These are phyloP conservation scores for Fusarium torreyae DNA, from an alignment of 2,329 filamentous ascomycete species.

Conservation along the genomic window DNA sequence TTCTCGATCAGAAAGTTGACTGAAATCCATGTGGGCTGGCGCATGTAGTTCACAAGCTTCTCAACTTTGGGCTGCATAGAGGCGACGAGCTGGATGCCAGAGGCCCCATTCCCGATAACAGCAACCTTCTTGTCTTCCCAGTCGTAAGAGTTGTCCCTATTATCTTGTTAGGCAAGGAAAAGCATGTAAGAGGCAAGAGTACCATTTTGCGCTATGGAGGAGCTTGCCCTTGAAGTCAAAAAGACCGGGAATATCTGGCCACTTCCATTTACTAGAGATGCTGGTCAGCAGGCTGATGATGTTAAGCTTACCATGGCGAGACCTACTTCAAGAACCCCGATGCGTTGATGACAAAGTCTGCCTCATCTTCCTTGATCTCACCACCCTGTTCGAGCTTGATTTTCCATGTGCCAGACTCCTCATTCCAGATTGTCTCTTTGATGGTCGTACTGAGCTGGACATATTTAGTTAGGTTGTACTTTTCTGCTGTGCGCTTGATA, in stretches of 20 bases:
- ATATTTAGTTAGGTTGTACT: constrained; percentile 12
- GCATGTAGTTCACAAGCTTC: constrained; percentile 12
- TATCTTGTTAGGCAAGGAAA: background rate
- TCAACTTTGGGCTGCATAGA: constrained; percentile 11
- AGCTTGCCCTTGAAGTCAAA: constrained; percentile 20
- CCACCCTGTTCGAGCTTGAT: constrained; percentile 15
- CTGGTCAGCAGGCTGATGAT: background rate
- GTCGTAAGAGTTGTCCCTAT: constrained; percentile 8
- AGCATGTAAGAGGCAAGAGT: accelerated
- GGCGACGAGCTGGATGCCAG: constrained; percentile 11
- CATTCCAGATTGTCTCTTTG: constrained; percentile 14
- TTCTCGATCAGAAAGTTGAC: constrained; percentile 15
- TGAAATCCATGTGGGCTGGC: constrained; percentile 13
- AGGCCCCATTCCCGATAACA: constrained; percentile 10
- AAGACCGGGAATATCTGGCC: constrained; percentile 14
- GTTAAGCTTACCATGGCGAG: too few species aligned
- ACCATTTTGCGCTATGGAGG: constrained; percentile 17
- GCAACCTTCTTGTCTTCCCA: constrained; percentile 11
- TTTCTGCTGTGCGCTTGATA: constrained; percentile 11
- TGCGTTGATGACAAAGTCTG: constrained; percentile 18
- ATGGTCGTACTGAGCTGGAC: constrained; percentile 8
- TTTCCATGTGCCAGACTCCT: constrained; percentile 8
- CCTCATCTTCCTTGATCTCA: constrained; percentile 12
- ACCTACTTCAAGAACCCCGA: constrained; percentile 15
- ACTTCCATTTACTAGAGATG: constrained; percentile 12